These are phyloP conservation scores for Mortierella antarctica DNA, from an alignment of 192 early-diverging fungal species.

Conservation along the genomic window DNA sequence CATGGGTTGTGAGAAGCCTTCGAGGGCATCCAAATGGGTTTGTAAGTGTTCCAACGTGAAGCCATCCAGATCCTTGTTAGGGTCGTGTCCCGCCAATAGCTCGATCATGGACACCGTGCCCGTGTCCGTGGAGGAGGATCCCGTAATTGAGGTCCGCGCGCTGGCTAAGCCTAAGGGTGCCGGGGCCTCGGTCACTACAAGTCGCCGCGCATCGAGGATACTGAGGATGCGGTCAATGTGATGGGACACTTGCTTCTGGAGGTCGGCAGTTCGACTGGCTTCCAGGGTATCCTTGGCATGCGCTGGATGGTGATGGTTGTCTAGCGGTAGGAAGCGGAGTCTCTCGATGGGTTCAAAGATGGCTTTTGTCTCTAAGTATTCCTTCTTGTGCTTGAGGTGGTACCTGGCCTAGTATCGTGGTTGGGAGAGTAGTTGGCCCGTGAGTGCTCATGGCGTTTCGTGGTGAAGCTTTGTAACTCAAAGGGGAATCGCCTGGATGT, in stretches of 20 bases:
- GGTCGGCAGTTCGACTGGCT: slow-evolving; percentile 6
- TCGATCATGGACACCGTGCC: background rate
- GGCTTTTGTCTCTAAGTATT: slow-evolving; percentile 25
- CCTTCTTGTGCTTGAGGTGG: slow-evolving; percentile 23
- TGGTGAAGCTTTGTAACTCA: background rate
- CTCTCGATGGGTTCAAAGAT: slow-evolving; percentile 36
- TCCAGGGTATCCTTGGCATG: no score
- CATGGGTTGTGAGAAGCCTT: slow-evolving; percentile 10
- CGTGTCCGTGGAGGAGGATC: no score
- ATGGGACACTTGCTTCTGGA: slow-evolving; percentile 20
- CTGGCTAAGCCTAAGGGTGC: background rate
- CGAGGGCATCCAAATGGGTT: slow-evolving; percentile 27
- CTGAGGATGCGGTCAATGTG: slow-evolving; percentile 39
- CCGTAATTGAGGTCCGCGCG: background rate
- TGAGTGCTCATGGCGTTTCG: background rate
- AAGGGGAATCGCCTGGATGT: background rate
- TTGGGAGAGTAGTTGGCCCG: background rate
- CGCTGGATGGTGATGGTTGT: slow-evolving; percentile 2
- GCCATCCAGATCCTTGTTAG: slow-evolving; percentile 14
- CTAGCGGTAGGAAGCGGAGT: slow-evolving; percentile 35
- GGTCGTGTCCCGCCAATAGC: background rate
- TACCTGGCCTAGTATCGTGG: slow-evolving; percentile 21
- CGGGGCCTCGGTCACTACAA: background rate
- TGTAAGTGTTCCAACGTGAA: slow-evolving; percentile 20
- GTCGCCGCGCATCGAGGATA: slow-evolving; percentile 24